Percentiles rank a stretch among this genome's conserved stretches.
Evolutionary conservation across 2,329 filamentous ascomycete species (phyloP).

Genomic region (Calonectria pseudoreteaudii): DNA sequence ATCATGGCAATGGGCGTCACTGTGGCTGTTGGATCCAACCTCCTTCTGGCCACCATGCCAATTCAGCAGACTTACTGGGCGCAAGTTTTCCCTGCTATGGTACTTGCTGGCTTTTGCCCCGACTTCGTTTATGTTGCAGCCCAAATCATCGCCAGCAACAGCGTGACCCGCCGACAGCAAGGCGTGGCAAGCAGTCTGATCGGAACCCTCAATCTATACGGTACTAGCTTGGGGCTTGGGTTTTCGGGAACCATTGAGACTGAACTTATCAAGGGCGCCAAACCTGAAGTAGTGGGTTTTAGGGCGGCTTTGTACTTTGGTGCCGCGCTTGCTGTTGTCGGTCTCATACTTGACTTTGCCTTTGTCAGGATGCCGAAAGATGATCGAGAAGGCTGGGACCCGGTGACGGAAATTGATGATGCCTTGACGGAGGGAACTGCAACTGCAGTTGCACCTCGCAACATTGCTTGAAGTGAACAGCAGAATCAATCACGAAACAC

Average conservation of each 20-base stretch:
- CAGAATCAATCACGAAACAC: no score
- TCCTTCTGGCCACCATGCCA: conserved; percentile 39
- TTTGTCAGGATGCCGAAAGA: conserved; percentile 9
- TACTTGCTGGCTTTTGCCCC: conserved; percentile 50
- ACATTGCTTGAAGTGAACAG: not conserved
- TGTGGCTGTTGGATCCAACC: not conserved
- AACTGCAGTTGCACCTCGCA: not conserved
- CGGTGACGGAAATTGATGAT: not conserved
- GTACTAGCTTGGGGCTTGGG: conserved; percentile 43
- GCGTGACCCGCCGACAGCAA: conserved; percentile 58
- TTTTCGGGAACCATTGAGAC: conserved; percentile 48
- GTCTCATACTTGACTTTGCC: not conserved
- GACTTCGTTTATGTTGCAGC: conserved; percentile 62
- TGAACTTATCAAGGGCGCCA: not conserved
- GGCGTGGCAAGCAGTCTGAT: conserved; percentile 62
- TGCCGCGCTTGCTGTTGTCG: not conserved
- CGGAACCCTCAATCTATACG: conserved; percentile 50
- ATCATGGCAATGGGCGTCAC: conserved; percentile 1
- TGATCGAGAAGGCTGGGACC: not conserved
- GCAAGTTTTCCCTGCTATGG: conserved; percentile 53
- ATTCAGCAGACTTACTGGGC: conserved; percentile 53
- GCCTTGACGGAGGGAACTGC: not conserved
- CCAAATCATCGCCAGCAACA: conserved; percentile 65
- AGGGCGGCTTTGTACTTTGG: not conserved
- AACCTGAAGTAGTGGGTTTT: not conserved